These are phyloP conservation scores for Fusarium sp. DNA, from an alignment of 2,329 filamentous ascomycete species.

Conservation along the genomic window DNA sequence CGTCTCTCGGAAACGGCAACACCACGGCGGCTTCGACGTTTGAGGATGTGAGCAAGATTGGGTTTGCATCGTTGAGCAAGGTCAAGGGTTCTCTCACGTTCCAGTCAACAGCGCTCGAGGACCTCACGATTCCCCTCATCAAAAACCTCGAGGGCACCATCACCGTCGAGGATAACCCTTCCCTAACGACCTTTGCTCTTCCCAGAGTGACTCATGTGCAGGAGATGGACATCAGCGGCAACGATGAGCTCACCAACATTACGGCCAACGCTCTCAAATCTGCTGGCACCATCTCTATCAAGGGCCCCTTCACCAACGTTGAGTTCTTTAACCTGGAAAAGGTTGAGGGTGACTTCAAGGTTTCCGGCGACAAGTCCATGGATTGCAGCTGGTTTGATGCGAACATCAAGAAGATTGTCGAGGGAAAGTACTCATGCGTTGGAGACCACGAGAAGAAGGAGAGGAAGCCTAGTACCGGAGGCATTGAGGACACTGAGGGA, in stretches of 20 bases:
- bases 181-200: constrained; percentile 39
- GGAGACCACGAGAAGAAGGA: constrained; percentile 43
- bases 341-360: constrained; percentile 45
- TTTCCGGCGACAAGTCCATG: constrained; percentile 42
- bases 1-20: constrained; percentile 40
- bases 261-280: constrained; percentile 45
- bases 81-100: constrained; percentile 42
- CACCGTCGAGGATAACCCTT: constrained; percentile 41
- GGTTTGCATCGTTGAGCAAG: constrained; percentile 39
- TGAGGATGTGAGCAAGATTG: constrained; percentile 27
- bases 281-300: constrained; percentile 40
- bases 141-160: constrained; percentile 41
- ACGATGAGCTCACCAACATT: constrained; percentile 42
- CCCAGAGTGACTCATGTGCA: constrained; percentile 36
- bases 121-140: constrained; percentile 41
- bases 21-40: constrained; percentile 42
- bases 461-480: constrained; percentile 42
- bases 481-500: constrained; percentile 44
- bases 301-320: constrained; percentile 42
- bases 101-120: constrained; percentile 32
- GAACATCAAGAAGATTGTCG: constrained; percentile 42
- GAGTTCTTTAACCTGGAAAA: constrained; percentile 44
- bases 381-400: constrained; percentile 48
- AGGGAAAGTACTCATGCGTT: constrained; percentile 41
- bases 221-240: constrained; percentile 38